Base-by-base conservation (phyloP, 169 alveolate genomes). In the Plasmodium fragile region DNA sequence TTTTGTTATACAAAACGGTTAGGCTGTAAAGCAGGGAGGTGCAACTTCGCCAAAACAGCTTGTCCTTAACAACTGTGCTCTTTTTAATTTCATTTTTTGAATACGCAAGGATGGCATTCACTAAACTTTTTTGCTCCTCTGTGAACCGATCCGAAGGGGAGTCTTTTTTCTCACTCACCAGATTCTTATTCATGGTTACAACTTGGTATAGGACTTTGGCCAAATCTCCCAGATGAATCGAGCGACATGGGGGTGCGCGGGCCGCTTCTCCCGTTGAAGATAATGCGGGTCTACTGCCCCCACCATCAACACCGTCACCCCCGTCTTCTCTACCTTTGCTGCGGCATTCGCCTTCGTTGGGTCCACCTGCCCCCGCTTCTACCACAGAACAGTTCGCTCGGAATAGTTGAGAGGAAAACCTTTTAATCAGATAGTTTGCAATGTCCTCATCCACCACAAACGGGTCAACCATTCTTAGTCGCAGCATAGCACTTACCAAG, bases 1-100 rank as follows among this genome's bases (percentile, higher is more conserved):
- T 73, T 52, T 75, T 75, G 28, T 1, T 34, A 85, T 45, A 52
- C 32, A 85, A 16, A 16, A 41, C 43, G 16, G 93, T 85, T 53
- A 85, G 53, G 69, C 93, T 85, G 43, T 73, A 85, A 6, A 85
- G 65, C 28, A 85, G 41, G 22, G 93, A 85, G 3, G 80, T 75
- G 30, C 32, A 32, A 49, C 80, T 69, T 28, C 43, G 53, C 53
- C 53, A 73, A 43, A 73, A 53, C 16, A 32, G 65, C 22, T 30
- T 77, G 0, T 85, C 80, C 43, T 85, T 85, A 28, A n/a, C 11
- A 18, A 8, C 16, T 28, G 1, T 73, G 0, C 65, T 52, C 1
- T 49, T 52, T 18, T 59, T 55, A 6, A 73, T 30, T 52, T 73
- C 79, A 6, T 34, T 53, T 75, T 39, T 36, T 85, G 84, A 4